These are phyloP conservation scores for Herpetomonas tarakana DNA, from an alignment of 208 protist species.

Conservation along the genomic window DNA sequence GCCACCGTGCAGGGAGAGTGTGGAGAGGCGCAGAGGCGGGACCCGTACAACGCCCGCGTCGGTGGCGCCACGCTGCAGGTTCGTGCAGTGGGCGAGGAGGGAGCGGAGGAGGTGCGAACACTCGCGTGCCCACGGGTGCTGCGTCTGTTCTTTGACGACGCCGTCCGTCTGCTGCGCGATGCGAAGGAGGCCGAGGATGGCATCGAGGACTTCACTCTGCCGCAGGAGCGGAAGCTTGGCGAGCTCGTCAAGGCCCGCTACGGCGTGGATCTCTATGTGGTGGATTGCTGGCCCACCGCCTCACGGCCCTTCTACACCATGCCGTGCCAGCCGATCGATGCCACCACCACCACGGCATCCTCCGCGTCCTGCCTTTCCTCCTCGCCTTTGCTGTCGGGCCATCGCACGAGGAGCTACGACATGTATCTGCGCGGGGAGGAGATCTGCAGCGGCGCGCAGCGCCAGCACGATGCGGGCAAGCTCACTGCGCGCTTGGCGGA, in stretches of 20 bases:
- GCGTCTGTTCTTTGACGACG: constrained; percentile 50
- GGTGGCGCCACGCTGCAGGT: constrained; percentile 11
- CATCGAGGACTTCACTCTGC: constrained; percentile 82
- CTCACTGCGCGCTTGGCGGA: constrained; percentile 70
- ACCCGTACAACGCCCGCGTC: constrained; percentile 54
- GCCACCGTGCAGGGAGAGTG: too few relatives aligned
- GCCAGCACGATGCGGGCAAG: constrained; percentile 93
- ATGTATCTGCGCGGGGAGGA: constrained; percentile 99
- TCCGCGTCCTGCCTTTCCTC: too few relatives aligned
- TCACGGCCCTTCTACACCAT: constrained; percentile 99
- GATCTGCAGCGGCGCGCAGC: constrained; percentile 99
- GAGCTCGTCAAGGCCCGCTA: constrained; percentile 95
- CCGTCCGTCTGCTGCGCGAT: constrained; percentile 42
- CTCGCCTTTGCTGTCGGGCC: too few relatives aligned
- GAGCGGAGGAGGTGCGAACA: not conserved
- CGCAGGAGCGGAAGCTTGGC: constrained; percentile 92
- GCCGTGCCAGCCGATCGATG: constrained; percentile 77
- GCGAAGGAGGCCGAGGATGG: constrained; percentile 4
- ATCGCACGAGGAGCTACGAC: constrained; percentile 93
- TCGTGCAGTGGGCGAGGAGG: not conserved
- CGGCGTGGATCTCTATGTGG: constrained; percentile 97
- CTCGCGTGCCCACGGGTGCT: constrained; percentile 24
- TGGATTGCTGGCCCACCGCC: constrained; percentile 96
- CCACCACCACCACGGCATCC: not conserved
- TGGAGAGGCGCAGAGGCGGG: too few relatives aligned